These are phyloP conservation scores for Leptosphaerulina australis DNA, from an alignment of 2,329 filamentous ascomycete species.

Conservation along the genomic window DNA sequence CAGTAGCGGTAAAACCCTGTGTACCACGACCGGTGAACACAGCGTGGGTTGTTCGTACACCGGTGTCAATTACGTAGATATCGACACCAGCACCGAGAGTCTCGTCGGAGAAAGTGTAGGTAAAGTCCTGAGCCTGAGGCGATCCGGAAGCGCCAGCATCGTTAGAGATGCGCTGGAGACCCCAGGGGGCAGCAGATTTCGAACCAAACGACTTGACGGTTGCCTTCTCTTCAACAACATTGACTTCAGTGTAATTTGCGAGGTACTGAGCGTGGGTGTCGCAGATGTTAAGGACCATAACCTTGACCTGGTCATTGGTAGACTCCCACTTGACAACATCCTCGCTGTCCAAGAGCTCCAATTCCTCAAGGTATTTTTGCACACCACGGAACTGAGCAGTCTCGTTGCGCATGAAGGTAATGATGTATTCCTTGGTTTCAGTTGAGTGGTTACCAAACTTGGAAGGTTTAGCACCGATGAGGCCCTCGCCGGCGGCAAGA, in stretches of 20 bases:
- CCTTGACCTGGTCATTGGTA: slow-evolving; percentile 48
- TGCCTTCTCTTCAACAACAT: slow-evolving; percentile 51
- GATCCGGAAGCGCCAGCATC: slow-evolving; percentile 41
- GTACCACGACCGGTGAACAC: slow-evolving; percentile 53
- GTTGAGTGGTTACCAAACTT: slow-evolving; percentile 33
- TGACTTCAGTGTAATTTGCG: slow-evolving; percentile 49
- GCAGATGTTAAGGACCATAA: slow-evolving; percentile 51
- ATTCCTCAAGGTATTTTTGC: slow-evolving; percentile 22
- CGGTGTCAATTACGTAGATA: slow-evolving; percentile 58
- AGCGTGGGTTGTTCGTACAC: slow-evolving; percentile 54
- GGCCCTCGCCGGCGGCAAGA: slow-evolving; percentile 32
- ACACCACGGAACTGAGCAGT: slow-evolving; percentile 11
- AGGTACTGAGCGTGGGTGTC: slow-evolving; percentile 49
- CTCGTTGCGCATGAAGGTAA: slow-evolving; percentile 32
- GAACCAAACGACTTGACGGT: slow-evolving; percentile 40
- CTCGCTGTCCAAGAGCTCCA: slow-evolving; percentile 36
- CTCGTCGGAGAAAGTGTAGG: slow-evolving; percentile 50
- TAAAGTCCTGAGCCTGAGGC: slow-evolving; percentile 45
- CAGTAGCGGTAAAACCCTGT: slow-evolving; percentile 50
- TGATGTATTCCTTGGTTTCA: slow-evolving; percentile 40
- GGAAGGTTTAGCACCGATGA: slow-evolving; percentile 31
- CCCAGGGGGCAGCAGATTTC: slow-evolving; percentile 52
- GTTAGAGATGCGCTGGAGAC: slow-evolving; percentile 54
- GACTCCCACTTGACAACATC: slow-evolving; percentile 47
- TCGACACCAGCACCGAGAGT: slow-evolving; percentile 52